A percentile compares a stretch with the other conserved stretches of the same genome.
Evolutionary conservation across 1,284 basidiomycete genomes (phyloP).

Genomic region (Melampsora americana): DNA sequence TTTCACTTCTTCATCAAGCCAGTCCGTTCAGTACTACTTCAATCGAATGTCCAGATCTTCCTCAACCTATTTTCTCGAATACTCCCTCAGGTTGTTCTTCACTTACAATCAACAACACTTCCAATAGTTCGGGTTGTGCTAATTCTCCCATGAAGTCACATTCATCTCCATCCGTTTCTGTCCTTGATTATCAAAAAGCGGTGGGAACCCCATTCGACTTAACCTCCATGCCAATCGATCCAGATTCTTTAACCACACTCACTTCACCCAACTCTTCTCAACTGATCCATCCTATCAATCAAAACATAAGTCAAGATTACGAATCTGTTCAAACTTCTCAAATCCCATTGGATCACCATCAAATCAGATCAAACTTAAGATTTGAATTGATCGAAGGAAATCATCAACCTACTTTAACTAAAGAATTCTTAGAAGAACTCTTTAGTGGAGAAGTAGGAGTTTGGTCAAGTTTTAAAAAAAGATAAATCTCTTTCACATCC

Average conservation of each 20-base stretch:
- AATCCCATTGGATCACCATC: neutral
- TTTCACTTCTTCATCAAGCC: slow-evolving; percentile 23
- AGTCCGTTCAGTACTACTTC: neutral
- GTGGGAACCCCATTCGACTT: neutral
- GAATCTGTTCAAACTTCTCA: neutral
- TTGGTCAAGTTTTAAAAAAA: slow-evolving; percentile 21
- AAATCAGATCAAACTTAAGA: neutral
- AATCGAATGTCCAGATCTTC: neutral
- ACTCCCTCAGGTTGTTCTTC: neutral
- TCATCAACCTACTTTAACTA: slow-evolving; percentile 7
- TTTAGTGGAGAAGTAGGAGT: slow-evolving; percentile 19
- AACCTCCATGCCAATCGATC: neutral
- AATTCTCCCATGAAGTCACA: neutral
- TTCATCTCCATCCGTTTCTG: neutral
- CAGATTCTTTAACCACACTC: neutral
- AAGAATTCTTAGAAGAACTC: slow-evolving; percentile 25
- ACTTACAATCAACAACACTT: neutral
- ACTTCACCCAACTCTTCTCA: neutral
- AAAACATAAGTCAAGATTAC: neutral
- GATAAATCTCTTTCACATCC: too few relatives aligned
- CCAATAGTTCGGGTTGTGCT: neutral
- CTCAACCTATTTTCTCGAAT: too few relatives aligned
- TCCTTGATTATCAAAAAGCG: neutral
- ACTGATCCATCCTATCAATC: neutral
- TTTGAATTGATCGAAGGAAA: neutral